Percentiles rank a stretch among this genome's conserved stretches.
Evolutionary conservation across 2,329 filamentous ascomycete genomes (phyloP).

Genomic region (Fusarium sp.): DNA sequence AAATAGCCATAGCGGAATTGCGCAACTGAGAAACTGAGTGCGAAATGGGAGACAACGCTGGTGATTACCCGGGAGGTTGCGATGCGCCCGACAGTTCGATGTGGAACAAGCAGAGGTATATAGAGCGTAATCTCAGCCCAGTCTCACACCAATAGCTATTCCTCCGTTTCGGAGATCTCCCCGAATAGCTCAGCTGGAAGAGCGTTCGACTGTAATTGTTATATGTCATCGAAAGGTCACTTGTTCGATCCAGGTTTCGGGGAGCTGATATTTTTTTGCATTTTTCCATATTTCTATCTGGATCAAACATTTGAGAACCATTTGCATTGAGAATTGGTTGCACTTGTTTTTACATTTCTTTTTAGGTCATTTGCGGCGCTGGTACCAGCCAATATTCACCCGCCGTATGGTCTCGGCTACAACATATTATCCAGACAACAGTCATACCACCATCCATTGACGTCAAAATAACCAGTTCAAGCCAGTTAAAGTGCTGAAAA

Average conservation of each 20-base stretch:
- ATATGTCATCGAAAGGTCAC: slow-evolving; percentile 31
- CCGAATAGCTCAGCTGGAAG: slow-evolving; percentile 37
- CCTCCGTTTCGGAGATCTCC: slow-evolving; percentile 16
- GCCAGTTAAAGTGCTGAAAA: not conserved
- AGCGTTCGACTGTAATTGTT: slow-evolving; percentile 10
- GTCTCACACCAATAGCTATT: not conserved
- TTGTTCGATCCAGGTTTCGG: slow-evolving; percentile 37
- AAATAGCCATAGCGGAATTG: too few relatives aligned
- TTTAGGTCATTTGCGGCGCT: too few relatives aligned
- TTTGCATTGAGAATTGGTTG: too few relatives aligned
- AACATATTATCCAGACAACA: not conserved
- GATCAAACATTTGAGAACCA: too few relatives aligned
- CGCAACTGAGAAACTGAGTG: too few relatives aligned
- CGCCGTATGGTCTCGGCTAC: too few relatives aligned
- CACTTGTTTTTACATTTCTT: too few relatives aligned
- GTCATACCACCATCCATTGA: not conserved
- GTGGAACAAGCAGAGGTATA: fast-evolving
- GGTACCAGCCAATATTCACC: too few relatives aligned
- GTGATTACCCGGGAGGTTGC: too few relatives aligned
- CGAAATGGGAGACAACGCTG: too few relatives aligned
- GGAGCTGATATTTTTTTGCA: slow-evolving; percentile 2
- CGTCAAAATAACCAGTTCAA: not conserved
- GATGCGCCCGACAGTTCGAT: too few relatives aligned
- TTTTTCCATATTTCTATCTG: too few relatives aligned
- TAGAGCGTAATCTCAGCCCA: fast-evolving